phyloP scores from a whole-genome alignment of 305 asterid genomes.

The Euphrasia arctica region DNA sequence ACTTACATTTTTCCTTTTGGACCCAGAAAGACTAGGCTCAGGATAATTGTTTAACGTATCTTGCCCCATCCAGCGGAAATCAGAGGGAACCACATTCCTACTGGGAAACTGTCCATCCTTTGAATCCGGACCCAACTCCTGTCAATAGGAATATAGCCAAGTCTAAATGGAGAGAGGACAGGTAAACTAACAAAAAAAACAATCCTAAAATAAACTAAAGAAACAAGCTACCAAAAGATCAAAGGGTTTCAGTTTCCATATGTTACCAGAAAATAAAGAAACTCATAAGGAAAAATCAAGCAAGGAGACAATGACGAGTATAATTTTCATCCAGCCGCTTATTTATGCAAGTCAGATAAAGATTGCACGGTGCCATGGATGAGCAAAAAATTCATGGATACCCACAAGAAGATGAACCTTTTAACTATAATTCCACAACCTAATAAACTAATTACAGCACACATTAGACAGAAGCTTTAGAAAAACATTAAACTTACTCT shows the following conservation, averaged over 20 bases:
- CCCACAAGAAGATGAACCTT: neutral
- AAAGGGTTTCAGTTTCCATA: constrained; percentile 10
- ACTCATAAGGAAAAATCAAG: neutral
- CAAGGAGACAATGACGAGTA: neutral
- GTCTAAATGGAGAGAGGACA: constrained; percentile 16
- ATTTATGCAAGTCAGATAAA: constrained; percentile 2
- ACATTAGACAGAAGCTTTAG: constrained; percentile 11
- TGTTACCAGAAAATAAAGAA: constrained; percentile 12
- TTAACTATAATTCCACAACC: neutral
- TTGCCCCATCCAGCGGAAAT: constrained; percentile 57
- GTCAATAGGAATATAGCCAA: constrained; percentile 31
- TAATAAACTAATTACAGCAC: constrained; percentile 1
- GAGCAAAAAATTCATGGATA: neutral
- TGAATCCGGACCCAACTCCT: constrained; percentile 69
- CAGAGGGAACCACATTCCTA: constrained; percentile 52
- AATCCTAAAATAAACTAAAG: constrained; percentile 14
- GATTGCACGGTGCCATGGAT: neutral
- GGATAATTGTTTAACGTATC: constrained; percentile 38
- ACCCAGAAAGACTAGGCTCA: constrained; percentile 59
- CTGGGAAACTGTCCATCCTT: constrained; percentile 58
- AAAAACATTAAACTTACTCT: constrained; percentile 54
- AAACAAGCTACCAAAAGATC: constrained; percentile 18
- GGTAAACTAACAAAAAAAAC: neutral
- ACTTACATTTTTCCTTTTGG: constrained; percentile 67
- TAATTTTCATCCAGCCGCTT: constrained; percentile 1